Evolutionary conservation across 2,329 filamentous ascomycete species (phyloP), one percentile per base, ranked within the genome.

Genomic region (Magnaporthiopsis poae): DNA sequence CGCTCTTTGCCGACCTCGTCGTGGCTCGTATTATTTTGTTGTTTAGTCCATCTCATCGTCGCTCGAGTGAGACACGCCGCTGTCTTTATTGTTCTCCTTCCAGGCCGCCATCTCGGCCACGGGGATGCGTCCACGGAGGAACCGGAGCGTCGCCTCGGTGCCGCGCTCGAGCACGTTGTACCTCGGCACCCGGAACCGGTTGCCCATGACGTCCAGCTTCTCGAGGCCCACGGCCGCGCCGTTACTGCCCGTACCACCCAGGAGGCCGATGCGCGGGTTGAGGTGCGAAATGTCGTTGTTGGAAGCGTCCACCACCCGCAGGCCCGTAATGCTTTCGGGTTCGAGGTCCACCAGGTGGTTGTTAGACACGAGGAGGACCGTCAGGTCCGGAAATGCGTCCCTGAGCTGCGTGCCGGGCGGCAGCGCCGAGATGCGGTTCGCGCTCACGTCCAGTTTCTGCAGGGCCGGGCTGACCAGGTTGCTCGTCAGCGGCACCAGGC

Each of bases 201-300:
- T 98, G 0, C 92, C 92, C 35, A 85, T 86, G 4, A 96, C 89
- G 63, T 96, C 89, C 12, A 97, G 79, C 66, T 84, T 76, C 81
- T 90, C 79, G 78, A 86, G 69, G 71, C 87, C 78, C 2, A 82
- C 81, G 5, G 75, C 81, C 1, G 88, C 88, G 29, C 88, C 88
- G 0, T 96, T 80, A 15, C 96, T 80, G 0, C 94, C 93, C 13
- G 97, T 82, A 9, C 88, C 59, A 31, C 88, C 88, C 0, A 96
- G 80, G 15, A 96, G 80, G 0, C 94, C 94, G 13, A 98, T 82
- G 9, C 88, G 86, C 0, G 93, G 90, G 68, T 95, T 91, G 18
- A 98, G 79, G 62, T 86, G 85, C n/a, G 85, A 85, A 69, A 98
- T 91, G 64, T 94, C 89, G 73, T 98, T 98, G 76, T 92, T 93